Conservation (phyloP, 164 flowering plant genomes). For the Tetracentron sinense region DNA sequence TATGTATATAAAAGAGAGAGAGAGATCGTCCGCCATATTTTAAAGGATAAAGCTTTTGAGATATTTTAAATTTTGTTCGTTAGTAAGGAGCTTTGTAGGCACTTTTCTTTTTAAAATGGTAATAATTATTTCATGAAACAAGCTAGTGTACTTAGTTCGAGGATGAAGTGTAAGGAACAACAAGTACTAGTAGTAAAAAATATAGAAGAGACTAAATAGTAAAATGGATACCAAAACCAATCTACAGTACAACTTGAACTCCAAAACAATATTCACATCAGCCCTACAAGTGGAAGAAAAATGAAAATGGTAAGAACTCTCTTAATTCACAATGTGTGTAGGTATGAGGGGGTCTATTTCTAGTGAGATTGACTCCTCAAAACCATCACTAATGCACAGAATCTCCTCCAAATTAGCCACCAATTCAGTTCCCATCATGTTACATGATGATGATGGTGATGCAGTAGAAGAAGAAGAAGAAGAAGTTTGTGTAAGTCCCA, state of each 20-base stretch:
- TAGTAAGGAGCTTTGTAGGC: not conserved
- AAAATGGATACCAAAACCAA: not conserved
- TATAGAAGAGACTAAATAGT: not conserved
- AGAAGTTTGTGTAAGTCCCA: constrained; percentile 39
- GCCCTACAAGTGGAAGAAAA: not conserved
- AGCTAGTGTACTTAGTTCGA: not conserved
- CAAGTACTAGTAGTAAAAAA: not conserved
- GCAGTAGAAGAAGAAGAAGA: constrained; percentile 10
- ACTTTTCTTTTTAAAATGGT: not conserved
- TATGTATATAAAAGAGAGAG: too few relatives aligned
- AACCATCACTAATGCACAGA: constrained; percentile 22
- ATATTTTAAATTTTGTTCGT: not conserved
- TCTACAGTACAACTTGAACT: not conserved
- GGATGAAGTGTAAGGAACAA: not conserved
- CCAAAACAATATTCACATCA: constrained; percentile 22
- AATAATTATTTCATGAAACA: not conserved
- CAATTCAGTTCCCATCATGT: constrained; percentile 2
- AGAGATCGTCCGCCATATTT: too few relatives aligned
- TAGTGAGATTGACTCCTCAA: constrained; percentile 31
- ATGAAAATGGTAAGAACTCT: not conserved
- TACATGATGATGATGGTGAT: too few relatives aligned
- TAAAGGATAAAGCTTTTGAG: too few relatives aligned
- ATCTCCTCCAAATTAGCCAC: constrained; percentile 22
- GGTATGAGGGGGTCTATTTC: constrained; percentile 64
- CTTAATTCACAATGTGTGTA: constrained; percentile 18